Evolutionary conservation across 2,329 filamentous ascomycete genomes (phyloP).

Genomic region (Parascedosporium putredinis): DNA sequence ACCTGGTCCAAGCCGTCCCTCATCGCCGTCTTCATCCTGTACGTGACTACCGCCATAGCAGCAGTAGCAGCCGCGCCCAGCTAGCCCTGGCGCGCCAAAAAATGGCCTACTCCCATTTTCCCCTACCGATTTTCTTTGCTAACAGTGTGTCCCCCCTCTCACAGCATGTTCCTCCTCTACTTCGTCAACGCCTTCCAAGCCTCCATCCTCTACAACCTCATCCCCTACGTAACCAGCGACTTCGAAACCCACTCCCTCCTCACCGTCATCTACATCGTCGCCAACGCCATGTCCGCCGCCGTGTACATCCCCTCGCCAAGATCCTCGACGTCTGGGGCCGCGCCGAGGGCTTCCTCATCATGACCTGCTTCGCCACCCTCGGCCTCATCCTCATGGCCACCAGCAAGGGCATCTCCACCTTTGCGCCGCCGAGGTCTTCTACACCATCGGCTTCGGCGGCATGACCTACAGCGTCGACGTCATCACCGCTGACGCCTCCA

Average conservation of each 20-base stretch:
- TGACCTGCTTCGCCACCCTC: constrained; percentile 36
- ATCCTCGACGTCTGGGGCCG: constrained; percentile 56
- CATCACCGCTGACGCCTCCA: constrained; percentile 58
- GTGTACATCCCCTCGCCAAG: constrained; percentile 50
- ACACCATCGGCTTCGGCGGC: constrained; percentile 51
- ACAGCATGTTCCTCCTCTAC: constrained; percentile 35
- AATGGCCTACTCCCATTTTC: too few species aligned
- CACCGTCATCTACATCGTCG: constrained; percentile 41
- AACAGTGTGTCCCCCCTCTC: constrained; percentile 17
- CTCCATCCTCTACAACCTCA: constrained; percentile 29
- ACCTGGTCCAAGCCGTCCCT: constrained; percentile 30
- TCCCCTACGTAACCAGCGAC: constrained; percentile 37
- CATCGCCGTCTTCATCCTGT: constrained; percentile 21
- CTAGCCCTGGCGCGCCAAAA: too few species aligned
- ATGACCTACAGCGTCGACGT: constrained; percentile 51
- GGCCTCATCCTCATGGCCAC: constrained; percentile 56
- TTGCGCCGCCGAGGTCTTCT: constrained; percentile 48
- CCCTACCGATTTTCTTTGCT: constrained; percentile 1
- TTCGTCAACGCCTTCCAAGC: constrained; percentile 39
- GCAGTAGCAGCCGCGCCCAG: too few species aligned
- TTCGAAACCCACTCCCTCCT: constrained; percentile 43
- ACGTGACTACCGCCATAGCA: constrained; percentile 9
- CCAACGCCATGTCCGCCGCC: constrained; percentile 43
- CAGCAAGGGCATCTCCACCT: constrained; percentile 32
- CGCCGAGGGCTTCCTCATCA: constrained; percentile 44